These are phyloP conservation scores for Geranium brycei DNA, from an alignment of 345 rosid genomes.

Conservation along the genomic window DNA sequence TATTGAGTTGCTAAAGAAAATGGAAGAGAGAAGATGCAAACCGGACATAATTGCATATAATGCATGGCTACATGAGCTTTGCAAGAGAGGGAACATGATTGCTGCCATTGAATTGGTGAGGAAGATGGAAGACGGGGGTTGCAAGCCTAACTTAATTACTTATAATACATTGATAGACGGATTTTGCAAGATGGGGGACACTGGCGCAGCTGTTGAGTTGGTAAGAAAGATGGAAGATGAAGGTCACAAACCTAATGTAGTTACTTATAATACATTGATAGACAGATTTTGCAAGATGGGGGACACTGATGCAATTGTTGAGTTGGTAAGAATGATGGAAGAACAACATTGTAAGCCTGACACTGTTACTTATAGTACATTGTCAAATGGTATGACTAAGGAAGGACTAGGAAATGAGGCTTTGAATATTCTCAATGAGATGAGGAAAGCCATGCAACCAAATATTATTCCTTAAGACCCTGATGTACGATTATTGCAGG, in stretches of 20 bases:
- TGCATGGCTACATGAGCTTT: conserved; percentile 49
- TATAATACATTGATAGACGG: conserved; percentile 61
- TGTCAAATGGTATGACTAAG: too few relatives aligned
- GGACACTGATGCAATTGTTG: not conserved
- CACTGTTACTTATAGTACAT: too few relatives aligned
- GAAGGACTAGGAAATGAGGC: too few relatives aligned
- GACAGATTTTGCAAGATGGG: conserved; percentile 25
- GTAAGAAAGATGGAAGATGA: conserved; percentile 78
- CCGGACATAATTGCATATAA: conserved; percentile 40
- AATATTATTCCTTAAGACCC: too few relatives aligned
- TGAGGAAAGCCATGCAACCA: too few relatives aligned
- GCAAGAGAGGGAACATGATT: conserved; percentile 41
- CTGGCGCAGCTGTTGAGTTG: conserved; percentile 57
- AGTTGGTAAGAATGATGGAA: too few relatives aligned
- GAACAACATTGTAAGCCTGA: too few relatives aligned
- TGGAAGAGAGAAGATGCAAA: conserved; percentile 44
- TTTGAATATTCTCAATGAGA: too few relatives aligned
- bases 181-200: conserved; percentile 52
- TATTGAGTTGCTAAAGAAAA: conserved; percentile 49
- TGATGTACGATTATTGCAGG: too few relatives aligned
- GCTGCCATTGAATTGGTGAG: conserved; percentile 45
- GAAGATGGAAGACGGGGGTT: conserved; percentile 44
- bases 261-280: conserved; percentile 57
- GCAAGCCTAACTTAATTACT: conserved; percentile 46
- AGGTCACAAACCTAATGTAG: conserved; percentile 59